Evolutionary conservation across 2,329 filamentous ascomycete species (phyloP), one percentile per base, ranked within the genome.

Genomic region (Colletotrichum eremochloae): DNA sequence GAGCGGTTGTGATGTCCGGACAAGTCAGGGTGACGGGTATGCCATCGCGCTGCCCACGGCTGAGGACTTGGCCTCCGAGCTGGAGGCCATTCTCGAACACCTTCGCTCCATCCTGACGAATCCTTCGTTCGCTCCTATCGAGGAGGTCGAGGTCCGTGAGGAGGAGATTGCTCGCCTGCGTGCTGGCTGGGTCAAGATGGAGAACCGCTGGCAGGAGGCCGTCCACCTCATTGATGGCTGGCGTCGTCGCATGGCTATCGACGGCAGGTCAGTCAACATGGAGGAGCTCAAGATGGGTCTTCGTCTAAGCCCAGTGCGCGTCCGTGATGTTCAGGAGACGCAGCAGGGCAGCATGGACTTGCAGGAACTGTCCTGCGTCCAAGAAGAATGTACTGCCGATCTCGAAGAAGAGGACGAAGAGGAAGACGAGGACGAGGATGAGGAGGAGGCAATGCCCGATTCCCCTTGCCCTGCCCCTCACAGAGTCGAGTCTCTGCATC

Each of bases 51-150:
- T 80, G 12, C 82, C 84, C 36, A 82, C 82, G 40, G 82, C 80
- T 57, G 85, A 94, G 76, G 93, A 95, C 56, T 88, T 98, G 73
- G 90, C 92, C 0, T 79, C 83, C 11, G 93, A 97, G 75, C 90
- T 98, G 82, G 92, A 95, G 65, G 85, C 85, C 8, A 91, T 97
- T 12, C 86, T 98, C 72, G 90, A 93, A 44, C 94, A 97, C 78
- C 88, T 99, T 75, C 90, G 93, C 75, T 92, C 89, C 2, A 89
- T 99, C 48, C 86, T 99, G 56, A 98, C 95, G 11, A 98, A 98
- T 78, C 96, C 96, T 1, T 97, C 95, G 2, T 99, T 98, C 80
- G 96, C 98, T 18, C 94, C 96, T 0, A 90, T 98, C 31, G 96
- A 98, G 77, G 96, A 98, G 80, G 94, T 99, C 2, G 92, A 97